These are phyloP conservation scores for Clavispora vitiphila DNA, from an alignment of 805 yeast genomes.

Conservation along the genomic window DNA sequence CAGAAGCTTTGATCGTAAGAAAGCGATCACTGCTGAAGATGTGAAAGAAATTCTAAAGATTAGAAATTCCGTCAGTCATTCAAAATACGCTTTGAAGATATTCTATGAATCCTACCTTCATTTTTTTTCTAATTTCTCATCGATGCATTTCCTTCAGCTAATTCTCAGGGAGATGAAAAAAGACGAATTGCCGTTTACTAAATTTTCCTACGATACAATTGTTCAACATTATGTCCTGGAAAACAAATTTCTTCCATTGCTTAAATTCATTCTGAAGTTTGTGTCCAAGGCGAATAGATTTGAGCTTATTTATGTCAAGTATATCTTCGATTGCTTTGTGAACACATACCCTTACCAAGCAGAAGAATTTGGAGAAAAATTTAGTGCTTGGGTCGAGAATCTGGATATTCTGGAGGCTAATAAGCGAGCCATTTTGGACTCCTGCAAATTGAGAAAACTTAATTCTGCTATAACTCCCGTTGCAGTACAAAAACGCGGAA, in stretches of 20 bases:
- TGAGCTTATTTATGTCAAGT: constrained; percentile 19
- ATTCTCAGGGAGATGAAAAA: constrained; percentile 22
- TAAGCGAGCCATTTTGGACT: background rate
- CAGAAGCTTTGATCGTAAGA: constrained; percentile 24
- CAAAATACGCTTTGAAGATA: constrained; percentile 16
- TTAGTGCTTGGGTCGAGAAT: constrained; percentile 18
- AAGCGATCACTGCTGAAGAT: constrained; percentile 22
- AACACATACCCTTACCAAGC: constrained; percentile 30
- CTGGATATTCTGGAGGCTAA: constrained; percentile 3
- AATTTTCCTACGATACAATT: constrained; percentile 19
- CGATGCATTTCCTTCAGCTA: constrained; percentile 23
- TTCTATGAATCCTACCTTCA: constrained; percentile 25
- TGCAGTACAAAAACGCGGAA: constrained; percentile 11
- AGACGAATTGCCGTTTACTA: constrained; percentile 19
- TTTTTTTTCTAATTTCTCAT: constrained; percentile 26
- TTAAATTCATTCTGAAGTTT: constrained; percentile 20
- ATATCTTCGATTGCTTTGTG: constrained; percentile 28
- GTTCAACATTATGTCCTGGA: constrained; percentile 21
- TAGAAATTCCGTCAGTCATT: constrained; percentile 8
- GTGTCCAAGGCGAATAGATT: constrained; percentile 14
- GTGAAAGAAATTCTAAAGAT: constrained; percentile 16
- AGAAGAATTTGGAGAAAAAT: constrained; percentile 15
- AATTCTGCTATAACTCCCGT: constrained; percentile 26
- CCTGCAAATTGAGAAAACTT: constrained; percentile 17
- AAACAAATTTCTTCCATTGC: constrained; percentile 25